Evolutionary conservation across 2,329 filamentous ascomycete species (phyloP).

Genomic region (Fusarium albosuccineum): DNA sequence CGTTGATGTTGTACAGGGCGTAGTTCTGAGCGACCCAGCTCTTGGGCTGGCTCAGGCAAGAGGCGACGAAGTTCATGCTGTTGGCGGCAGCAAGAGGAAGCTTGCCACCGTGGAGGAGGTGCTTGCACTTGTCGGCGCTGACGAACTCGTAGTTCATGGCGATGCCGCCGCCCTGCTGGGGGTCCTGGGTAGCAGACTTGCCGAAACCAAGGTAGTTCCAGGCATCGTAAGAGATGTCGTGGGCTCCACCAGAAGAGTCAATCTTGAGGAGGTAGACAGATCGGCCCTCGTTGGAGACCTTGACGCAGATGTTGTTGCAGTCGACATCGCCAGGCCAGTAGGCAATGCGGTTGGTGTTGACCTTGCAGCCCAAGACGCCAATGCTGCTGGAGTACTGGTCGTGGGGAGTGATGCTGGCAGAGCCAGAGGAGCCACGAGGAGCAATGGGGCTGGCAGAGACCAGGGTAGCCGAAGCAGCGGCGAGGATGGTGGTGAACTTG

Average conservation of each 20-base stretch:
- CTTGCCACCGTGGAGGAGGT: constrained; percentile 64
- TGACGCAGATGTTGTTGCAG: constrained; percentile 70
- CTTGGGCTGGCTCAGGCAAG: constrained; percentile 58
- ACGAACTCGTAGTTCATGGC: constrained; percentile 65
- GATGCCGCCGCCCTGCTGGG: constrained; percentile 63
- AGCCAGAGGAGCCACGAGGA: constrained; percentile 45
- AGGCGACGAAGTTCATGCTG: constrained; percentile 67
- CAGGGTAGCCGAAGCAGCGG: constrained; percentile 46
- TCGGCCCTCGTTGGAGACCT: constrained; percentile 62
- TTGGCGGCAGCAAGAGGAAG: constrained; percentile 68
- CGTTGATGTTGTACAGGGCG: constrained; percentile 66
- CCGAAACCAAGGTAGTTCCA: constrained; percentile 71
- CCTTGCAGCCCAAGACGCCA: constrained; percentile 71
- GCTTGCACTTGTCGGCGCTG: constrained; percentile 61
- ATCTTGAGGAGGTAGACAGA: constrained; percentile 69
- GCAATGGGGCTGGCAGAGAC: constrained; percentile 47
- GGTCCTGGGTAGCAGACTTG: constrained; percentile 59
- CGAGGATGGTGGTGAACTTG: constrained; percentile 49
- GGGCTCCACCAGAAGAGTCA: constrained; percentile 67
- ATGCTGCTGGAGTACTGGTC: constrained; percentile 68
- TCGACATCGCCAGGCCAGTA: constrained; percentile 68
- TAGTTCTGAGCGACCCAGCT: constrained; percentile 68
- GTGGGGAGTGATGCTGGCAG: constrained; percentile 64
- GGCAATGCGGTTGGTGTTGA: constrained; percentile 71
- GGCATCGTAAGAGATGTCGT: constrained; percentile 72